phyloP scores from a whole-genome alignment of 768 basidiomycete genomes.

The Megacollybia marginata region DNA sequence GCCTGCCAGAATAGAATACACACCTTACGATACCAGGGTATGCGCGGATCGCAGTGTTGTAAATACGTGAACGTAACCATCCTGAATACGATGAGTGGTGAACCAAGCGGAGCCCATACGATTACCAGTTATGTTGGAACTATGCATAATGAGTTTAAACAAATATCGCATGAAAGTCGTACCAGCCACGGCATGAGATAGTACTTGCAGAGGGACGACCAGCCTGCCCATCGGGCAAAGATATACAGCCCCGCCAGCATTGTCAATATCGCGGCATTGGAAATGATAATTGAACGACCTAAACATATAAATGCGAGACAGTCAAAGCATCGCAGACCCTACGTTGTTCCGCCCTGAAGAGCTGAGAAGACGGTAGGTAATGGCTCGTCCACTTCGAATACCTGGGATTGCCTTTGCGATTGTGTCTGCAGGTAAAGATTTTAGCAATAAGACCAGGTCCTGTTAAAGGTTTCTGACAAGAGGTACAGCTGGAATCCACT shows the following conservation, averaged over 20 bases:
- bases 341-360: constrained; percentile 42
- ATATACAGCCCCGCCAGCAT: constrained; percentile 29
- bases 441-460: no score
- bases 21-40: constrained; percentile 49
- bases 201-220: constrained; percentile 25
- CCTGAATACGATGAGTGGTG: constrained; percentile 22
- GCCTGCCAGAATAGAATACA: neutral
- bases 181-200: constrained; percentile 48
- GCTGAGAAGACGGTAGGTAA: constrained; percentile 31
- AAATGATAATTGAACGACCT: constrained; percentile 31
- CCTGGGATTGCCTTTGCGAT: constrained; percentile 38
- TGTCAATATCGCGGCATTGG: constrained; percentile 30
- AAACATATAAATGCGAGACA: neutral
- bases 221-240: constrained; percentile 24
- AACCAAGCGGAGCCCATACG: neutral
- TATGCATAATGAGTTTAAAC: constrained; percentile 7
- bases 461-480: constrained; percentile 19
- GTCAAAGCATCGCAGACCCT: constrained; percentile 4
- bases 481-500: constrained; percentile 41
- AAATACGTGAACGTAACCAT: constrained; percentile 57
- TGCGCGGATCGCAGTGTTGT: constrained; percentile 52
- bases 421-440: constrained; percentile 21
- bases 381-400: constrained; percentile 39
- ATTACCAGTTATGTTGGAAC: constrained; percentile 40
- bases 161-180: constrained; percentile 4